These are phyloP conservation scores for Yamadazyma kanchanaburiensis DNA, from an alignment of 1,139 yeast genomes.

Conservation along the genomic window DNA sequence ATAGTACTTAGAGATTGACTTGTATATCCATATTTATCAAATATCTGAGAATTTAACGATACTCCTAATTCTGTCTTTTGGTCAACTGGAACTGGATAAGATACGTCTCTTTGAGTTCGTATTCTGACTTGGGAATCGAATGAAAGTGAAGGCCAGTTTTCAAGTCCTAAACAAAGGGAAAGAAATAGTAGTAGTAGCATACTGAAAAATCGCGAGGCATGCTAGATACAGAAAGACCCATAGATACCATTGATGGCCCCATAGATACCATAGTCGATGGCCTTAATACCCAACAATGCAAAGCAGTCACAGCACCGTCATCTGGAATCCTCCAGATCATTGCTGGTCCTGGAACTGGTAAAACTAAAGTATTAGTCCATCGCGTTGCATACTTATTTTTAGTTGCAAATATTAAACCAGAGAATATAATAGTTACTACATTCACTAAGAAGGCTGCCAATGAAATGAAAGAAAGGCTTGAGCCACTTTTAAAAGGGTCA, in stretches of 20 bases:
- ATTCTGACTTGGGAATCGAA: slow-evolving; percentile 29
- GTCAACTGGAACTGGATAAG: slow-evolving; percentile 53
- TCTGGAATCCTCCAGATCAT: slow-evolving; percentile 64
- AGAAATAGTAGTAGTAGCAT: background rate
- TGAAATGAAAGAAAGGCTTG: slow-evolving; percentile 69
- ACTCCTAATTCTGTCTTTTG: slow-evolving; percentile 59
- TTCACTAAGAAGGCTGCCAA: slow-evolving; percentile 88
- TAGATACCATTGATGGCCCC: no score
- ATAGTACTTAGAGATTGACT: slow-evolving; percentile 36
- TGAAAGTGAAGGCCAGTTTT: slow-evolving; percentile 18
- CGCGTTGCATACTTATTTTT: slow-evolving; percentile 70
- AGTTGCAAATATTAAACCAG: slow-evolving; percentile 51
- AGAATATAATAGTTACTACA: slow-evolving; percentile 73
- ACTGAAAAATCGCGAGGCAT: no score
- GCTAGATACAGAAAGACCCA: no score
- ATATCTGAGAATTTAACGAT: slow-evolving; percentile 48
- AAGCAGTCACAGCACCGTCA: slow-evolving; percentile 58
- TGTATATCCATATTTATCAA: slow-evolving; percentile 51
- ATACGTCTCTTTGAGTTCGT: slow-evolving; percentile 69
- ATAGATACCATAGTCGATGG: slow-evolving; percentile 5
- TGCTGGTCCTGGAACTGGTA: slow-evolving; percentile 93
- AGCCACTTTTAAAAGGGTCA: slow-evolving; percentile 31
- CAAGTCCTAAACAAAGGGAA: slow-evolving; percentile 1
- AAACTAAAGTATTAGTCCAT: slow-evolving; percentile 76
- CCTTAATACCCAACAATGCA: slow-evolving; percentile 56